Evolutionary conservation across 2,329 filamentous ascomycete species (phyloP).

Genomic region (Kalaharituber pfeilii): DNA sequence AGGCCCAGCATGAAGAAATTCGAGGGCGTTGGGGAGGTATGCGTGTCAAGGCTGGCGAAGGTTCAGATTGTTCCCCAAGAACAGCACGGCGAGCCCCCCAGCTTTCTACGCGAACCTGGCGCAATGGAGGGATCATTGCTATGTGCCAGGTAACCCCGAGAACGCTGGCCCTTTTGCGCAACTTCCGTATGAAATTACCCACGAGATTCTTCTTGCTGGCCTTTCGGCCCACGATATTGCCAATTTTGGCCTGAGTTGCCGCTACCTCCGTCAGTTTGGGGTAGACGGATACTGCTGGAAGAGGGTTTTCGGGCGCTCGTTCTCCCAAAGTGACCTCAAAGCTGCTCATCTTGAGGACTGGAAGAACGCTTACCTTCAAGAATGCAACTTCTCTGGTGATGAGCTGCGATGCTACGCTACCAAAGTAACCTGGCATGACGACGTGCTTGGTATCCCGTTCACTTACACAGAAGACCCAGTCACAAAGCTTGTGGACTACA

Average conservation of each 20-base stretch:
- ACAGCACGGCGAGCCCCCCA: too few species aligned
- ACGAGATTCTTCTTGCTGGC: background rate
- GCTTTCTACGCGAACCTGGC: too few species aligned
- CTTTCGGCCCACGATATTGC: background rate
- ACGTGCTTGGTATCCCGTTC: slow-evolving; percentile 5
- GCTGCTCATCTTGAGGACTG: slow-evolving; percentile 12
- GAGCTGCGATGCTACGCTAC: slow-evolving; percentile 15
- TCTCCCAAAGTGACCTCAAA: slow-evolving; percentile 6
- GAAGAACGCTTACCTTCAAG: slow-evolving; percentile 10
- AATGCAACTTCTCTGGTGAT: slow-evolving; percentile 12
- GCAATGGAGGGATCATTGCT: too few species aligned
- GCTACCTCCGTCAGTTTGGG: slow-evolving; percentile 1
- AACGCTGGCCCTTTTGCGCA: background rate
- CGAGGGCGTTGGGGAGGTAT: too few species aligned
- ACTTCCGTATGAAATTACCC: background rate
- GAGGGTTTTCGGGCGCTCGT: slow-evolving; percentile 4
- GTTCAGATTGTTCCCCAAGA: too few species aligned
- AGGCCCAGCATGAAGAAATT: too few species aligned
- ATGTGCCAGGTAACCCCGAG: too few species aligned
- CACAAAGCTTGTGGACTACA: slow-evolving; percentile 14
- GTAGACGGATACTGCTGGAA: slow-evolving; percentile 5
- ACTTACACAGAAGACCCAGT: background rate
- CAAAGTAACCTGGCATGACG: slow-evolving; percentile 12
- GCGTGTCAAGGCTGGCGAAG: too few species aligned
- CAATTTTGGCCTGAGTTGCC: slow-evolving; percentile 3